Evolutionary conservation across 2,329 filamentous ascomycete species (phyloP).

Genomic region (Microcyclosporella mali): DNA sequence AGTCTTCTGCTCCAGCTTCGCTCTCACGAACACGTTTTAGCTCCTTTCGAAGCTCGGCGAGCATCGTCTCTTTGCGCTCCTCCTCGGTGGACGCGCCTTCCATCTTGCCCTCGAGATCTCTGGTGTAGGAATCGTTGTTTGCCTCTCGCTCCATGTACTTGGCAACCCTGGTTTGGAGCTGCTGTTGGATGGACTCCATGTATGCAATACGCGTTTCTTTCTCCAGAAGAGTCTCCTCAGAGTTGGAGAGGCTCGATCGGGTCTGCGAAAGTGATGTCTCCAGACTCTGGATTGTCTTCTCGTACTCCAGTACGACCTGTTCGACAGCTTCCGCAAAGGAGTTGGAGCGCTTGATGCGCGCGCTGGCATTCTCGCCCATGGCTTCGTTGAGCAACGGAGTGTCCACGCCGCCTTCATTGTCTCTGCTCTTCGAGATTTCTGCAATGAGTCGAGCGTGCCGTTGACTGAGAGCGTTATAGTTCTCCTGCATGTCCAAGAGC

Average conservation of each 20-base stretch:
- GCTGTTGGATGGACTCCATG: slow-evolving; percentile 82
- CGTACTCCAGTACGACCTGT: slow-evolving; percentile 92
- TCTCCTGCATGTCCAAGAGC: slow-evolving; percentile 85
- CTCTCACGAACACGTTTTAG: slow-evolving; percentile 82
- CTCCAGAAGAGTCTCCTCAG: slow-evolving; percentile 81
- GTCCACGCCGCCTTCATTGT: slow-evolving; percentile 52
- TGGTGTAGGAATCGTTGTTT: slow-evolving; percentile 86
- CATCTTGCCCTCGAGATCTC: slow-evolving; percentile 83
- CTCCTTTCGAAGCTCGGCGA: slow-evolving; percentile 84
- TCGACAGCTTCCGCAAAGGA: slow-evolving; percentile 95
- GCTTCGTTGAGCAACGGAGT: slow-evolving; percentile 56
- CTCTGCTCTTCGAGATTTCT: slow-evolving; percentile 80
- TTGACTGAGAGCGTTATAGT: slow-evolving; percentile 83
- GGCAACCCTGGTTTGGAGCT: slow-evolving; percentile 82
- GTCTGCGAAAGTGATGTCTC: slow-evolving; percentile 90
- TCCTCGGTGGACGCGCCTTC: slow-evolving; percentile 87
- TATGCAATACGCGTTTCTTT: slow-evolving; percentile 92
- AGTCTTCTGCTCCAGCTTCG: slow-evolving; percentile 85
- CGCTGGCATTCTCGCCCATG: slow-evolving; percentile 71
- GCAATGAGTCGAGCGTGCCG: slow-evolving; percentile 93
- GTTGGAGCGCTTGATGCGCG: slow-evolving; percentile 87
- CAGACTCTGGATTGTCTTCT: slow-evolving; percentile 93
- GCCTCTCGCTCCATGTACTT: slow-evolving; percentile 88
- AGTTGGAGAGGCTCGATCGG: slow-evolving; percentile 70
- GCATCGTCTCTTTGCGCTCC: slow-evolving; percentile 81